Evolutionary conservation across 139 green algal genomes (phyloP).

Genomic region (Deuterostichococcus epilithicus): DNA sequence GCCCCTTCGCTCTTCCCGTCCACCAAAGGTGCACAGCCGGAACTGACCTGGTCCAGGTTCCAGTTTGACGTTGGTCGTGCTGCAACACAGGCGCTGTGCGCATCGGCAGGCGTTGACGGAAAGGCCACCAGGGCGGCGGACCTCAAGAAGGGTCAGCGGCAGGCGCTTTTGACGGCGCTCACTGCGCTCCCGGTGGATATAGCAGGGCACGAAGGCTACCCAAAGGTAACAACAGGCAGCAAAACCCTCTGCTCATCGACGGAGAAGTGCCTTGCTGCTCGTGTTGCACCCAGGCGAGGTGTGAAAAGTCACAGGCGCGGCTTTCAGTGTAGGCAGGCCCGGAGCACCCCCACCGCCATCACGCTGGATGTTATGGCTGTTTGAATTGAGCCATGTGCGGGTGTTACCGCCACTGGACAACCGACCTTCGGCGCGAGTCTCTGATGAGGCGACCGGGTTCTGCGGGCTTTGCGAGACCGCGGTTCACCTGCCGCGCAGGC

Average conservation of each 20-base stretch:
- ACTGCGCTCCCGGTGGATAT: slow-evolving; percentile 53
- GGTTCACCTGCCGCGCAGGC: slow-evolving; percentile 10
- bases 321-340: too few species aligned
- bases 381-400: too few species aligned
- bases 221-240: slow-evolving; percentile 41
- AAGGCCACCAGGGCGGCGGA: slow-evolving; percentile 29
- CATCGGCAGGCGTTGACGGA: slow-evolving; percentile 38
- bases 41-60: too few species aligned
- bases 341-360: not conserved
- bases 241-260: not conserved
- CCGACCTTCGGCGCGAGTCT: too few species aligned
- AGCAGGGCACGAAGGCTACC: slow-evolving; percentile 62
- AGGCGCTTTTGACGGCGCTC: slow-evolving; percentile 51
- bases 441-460: not conserved
- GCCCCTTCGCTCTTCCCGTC: too few species aligned
- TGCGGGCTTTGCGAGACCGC: not conserved
- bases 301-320: too few species aligned
- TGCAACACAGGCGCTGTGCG: slow-evolving; percentile 47
- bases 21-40: too few species aligned
- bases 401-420: too few species aligned
- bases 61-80: too few species aligned
- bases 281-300: not conserved
- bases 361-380: not conserved
- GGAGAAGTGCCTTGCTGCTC: too few species aligned
- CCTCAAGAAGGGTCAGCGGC: slow-evolving; percentile 43